Base-by-base conservation (phyloP, 768 basidiomycete genomes). In the Tremella yokohamensis region DNA sequence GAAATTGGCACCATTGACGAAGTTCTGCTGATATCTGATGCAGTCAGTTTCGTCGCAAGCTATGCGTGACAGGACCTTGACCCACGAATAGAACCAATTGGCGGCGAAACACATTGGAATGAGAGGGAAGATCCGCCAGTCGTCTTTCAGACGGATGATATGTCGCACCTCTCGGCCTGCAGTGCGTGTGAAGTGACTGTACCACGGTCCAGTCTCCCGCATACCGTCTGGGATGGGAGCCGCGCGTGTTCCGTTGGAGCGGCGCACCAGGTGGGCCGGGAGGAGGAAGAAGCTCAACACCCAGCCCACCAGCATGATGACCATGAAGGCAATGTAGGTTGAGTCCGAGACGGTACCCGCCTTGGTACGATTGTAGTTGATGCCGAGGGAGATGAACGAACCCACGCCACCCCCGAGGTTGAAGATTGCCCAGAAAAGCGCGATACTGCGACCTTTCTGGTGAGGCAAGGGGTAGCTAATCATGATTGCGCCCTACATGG, bases 271-370 rank as follows among this genome's bases (percentile, higher is more conserved):
- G 52, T 53, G 52, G n/a, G 52, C 29, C 9, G 52, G 52, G 34
- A 53, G 18, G 15, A 53, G 52, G 39, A n/a, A n/a, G 39, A 53
- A 19, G 38, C 52, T 37, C 38, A 25, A 16, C 12, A 39, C 52
- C 52, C 52, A 53, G 29, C 52, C 52, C 11, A 53, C 52, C 8
- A 53, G 52, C 52, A 53, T 53, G 25, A 53, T 53, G 26, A 53
- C 52, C 52, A 53, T 53, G 52, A n/a, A 53, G 18, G 52, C 52
- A 15, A 53, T 37, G 19, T 53, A 53, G 42, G 6, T 53, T 16
- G 34, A 18, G 38, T 53, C 52, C 11, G 52, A 53, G 29, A 53
- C 52, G 15, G 52, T 53, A 8, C 52, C 52, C 13, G 52, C 26
- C 3, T 34, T 26, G 1, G 39, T 40, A 25, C 52, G 52, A 19